A percentile compares a stretch with the other conserved stretches of the same genome.
Evolutionary conservation across 805 yeast genomes (phyloP).

Genomic region (Saccharomycopsis guyanensis): DNA sequence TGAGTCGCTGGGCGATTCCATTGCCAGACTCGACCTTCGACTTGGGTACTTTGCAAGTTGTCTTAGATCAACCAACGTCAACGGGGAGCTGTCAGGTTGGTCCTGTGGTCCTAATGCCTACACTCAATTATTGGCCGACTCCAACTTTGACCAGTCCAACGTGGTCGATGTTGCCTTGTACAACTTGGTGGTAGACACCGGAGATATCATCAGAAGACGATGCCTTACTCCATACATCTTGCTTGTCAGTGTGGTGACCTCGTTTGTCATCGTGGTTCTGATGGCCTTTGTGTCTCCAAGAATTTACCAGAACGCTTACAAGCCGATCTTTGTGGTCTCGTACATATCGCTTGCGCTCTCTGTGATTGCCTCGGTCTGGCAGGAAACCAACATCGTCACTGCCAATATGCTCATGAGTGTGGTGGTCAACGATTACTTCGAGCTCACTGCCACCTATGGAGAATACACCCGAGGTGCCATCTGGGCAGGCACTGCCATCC

Average conservation of each 20-base stretch:
- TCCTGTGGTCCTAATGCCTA: slow-evolving; percentile 17
- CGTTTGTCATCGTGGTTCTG: slow-evolving; percentile 10
- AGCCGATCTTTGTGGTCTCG: slow-evolving; percentile 9
- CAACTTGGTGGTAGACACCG: slow-evolving; percentile 16
- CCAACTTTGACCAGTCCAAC: slow-evolving; percentile 6
- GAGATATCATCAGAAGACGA: slow-evolving; percentile 12
- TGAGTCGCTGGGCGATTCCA: neutral
- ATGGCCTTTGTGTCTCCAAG: slow-evolving; percentile 17
- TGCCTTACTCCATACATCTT: slow-evolving; percentile 21
- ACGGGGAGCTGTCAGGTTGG: slow-evolving; percentile 5
- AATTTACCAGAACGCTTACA: slow-evolving; percentile 5
- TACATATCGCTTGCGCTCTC: slow-evolving; percentile 16
- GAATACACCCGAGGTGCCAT: slow-evolving; percentile 15
- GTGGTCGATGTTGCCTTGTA: slow-evolving; percentile 11
- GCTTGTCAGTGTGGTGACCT: slow-evolving; percentile 11
- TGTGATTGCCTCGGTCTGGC: slow-evolving; percentile 21
- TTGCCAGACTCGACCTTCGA: slow-evolving; percentile 7
- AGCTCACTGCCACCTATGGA: slow-evolving; percentile 10
- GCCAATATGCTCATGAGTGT: slow-evolving; percentile 13
- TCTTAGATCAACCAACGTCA: slow-evolving; percentile 1
- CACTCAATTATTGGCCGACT: slow-evolving; percentile 5
- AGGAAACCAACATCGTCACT: slow-evolving; percentile 20
- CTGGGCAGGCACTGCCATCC: slow-evolving; percentile 20
- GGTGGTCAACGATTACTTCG: slow-evolving; percentile 15
- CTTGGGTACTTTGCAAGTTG: slow-evolving; percentile 20